phyloP scores from a whole-genome alignment of 139 green algal genomes.

The Picochlorum sp. region DNA sequence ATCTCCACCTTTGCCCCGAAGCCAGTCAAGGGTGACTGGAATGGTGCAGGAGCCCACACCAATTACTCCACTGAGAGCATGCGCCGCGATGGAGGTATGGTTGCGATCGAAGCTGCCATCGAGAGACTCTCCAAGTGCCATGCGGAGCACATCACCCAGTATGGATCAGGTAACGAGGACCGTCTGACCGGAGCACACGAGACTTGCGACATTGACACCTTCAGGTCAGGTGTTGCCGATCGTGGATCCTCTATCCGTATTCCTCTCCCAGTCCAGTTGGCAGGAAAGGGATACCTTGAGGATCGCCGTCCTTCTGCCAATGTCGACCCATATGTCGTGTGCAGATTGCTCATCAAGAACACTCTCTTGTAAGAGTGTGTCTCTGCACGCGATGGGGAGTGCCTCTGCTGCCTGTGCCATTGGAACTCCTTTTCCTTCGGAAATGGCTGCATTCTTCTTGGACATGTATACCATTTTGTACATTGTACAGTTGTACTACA shows the following conservation, averaged over 20 bases:
- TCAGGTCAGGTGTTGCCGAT: conserved; percentile 71
- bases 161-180: conserved; percentile 72
- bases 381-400: not conserved
- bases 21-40: conserved; percentile 83
- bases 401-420: not conserved
- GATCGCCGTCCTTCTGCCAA: conserved; percentile 77
- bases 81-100: conserved; percentile 73
- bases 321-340: conserved; percentile 55
- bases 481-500: not conserved
- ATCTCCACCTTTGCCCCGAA: conserved; percentile 78
- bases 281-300: conserved; percentile 77
- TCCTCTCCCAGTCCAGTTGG: conserved; percentile 69
- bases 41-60: conserved; percentile 80
- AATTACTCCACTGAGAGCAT: conserved; percentile 85
- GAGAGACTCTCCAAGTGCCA: conserved; percentile 79
- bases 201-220: conserved; percentile 86
- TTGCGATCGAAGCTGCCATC: conserved; percentile 68
- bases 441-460: not conserved
- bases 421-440: not conserved
- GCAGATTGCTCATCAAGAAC: conserved; percentile 14
- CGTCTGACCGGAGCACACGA: conserved; percentile 84
- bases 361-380: conserved; percentile 6
- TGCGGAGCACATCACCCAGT: conserved; percentile 80
- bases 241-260: conserved; percentile 82
- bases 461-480: not conserved